Base-by-base conservation (phyloP, 140 eudicot genomes). In the Cichorium intybus region DNA sequence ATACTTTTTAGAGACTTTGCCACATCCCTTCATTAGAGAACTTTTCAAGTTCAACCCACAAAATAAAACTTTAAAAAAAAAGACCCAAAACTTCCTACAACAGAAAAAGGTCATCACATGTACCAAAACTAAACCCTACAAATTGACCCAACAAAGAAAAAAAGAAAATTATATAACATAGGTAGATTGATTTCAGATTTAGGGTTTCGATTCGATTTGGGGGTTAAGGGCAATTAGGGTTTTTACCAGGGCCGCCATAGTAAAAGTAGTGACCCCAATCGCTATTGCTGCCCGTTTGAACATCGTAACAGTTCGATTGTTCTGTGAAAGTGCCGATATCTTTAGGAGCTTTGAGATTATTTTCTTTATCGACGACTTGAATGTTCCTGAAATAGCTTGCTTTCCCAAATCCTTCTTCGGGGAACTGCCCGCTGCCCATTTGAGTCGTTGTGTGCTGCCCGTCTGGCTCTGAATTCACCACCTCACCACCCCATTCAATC, bases 351-450 rank as follows among this genome's bases (percentile, higher is more conserved):
- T 84, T 87, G 20, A 87, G 90, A 54, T 87, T 84, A 73, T 87
- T 85, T 5, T 95, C 82, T 77, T 69, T 71, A 62, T 91, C 97
- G 6, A 91, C 96, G 11, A 87, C 95, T 79, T 91, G 96, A 26
- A 91, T 87, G 81, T 91, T 87, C 63, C 90, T 82, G 79, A 91
- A 87, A 60, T 91, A 91, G 77, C 97, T 87, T 2, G 97, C 74
- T 64, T 91, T 91, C 10, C 88, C 90, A 27, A 87, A 90, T 10
- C 97, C 95, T 82, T 90, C 94, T 68, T 90, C 95, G 0, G 97
- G 97, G 75, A 90, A 90, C 57, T 60, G 80, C n/a, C 97, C 97
- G n/a, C 97, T 90, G 43, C 97, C 97, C 95, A 90, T 90, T 71
- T 90, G 95, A 12, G 97, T 90, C 3, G 95, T 57, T 0, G 97